phyloP scores from a whole-genome alignment of 495 filamentous ascomycete species.

The Penicillium ochrochloron region DNA sequence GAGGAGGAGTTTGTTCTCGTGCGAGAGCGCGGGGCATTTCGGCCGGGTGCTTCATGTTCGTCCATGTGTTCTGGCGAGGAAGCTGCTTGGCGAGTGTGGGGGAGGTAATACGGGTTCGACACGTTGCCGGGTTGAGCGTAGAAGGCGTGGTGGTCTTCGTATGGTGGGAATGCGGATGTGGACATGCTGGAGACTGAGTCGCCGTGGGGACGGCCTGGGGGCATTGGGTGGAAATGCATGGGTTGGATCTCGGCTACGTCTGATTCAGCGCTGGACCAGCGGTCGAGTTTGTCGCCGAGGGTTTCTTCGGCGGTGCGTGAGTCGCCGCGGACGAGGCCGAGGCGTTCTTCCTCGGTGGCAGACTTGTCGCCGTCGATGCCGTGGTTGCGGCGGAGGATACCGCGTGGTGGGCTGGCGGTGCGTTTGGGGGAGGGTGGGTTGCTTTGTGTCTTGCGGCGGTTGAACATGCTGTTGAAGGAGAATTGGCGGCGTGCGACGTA shows the following conservation, averaged over 20 bases:
- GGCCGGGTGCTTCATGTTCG: constrained; percentile 13
- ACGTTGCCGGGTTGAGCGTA: constrained; percentile 18
- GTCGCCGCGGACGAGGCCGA: constrained; percentile 86
- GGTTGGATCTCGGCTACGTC: constrained; percentile 27
- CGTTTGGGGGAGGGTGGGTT: constrained; percentile 36
- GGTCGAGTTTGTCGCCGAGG: constrained; percentile 40
- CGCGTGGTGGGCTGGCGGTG: constrained; percentile 32
- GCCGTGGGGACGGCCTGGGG: constrained; percentile 26
- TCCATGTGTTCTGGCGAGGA: constrained; percentile 22
- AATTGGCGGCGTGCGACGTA: constrained; percentile 72
- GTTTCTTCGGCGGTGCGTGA: constrained; percentile 38
- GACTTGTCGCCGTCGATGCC: constrained; percentile 43
- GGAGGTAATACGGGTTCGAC: constrained; percentile 35
- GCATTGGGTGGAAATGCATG: constrained; percentile 17
- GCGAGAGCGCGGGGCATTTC: constrained; percentile 15
- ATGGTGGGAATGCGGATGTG: constrained; percentile 40
- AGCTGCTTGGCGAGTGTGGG: constrained; percentile 18
- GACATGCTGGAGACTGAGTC: constrained; percentile 39
- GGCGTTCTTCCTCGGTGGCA: constrained; percentile 84
- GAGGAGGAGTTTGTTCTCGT: constrained; percentile 32
- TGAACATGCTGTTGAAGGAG: constrained; percentile 85
- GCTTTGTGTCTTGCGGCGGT: constrained; percentile 44
- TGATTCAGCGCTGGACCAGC: constrained; percentile 38
- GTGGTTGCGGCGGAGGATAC: constrained; percentile 53
- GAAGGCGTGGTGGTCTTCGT: constrained; percentile 37